phyloP scores from a whole-genome alignment of 495 filamentous ascomycete genomes.

The Daldinia childiae region DNA sequence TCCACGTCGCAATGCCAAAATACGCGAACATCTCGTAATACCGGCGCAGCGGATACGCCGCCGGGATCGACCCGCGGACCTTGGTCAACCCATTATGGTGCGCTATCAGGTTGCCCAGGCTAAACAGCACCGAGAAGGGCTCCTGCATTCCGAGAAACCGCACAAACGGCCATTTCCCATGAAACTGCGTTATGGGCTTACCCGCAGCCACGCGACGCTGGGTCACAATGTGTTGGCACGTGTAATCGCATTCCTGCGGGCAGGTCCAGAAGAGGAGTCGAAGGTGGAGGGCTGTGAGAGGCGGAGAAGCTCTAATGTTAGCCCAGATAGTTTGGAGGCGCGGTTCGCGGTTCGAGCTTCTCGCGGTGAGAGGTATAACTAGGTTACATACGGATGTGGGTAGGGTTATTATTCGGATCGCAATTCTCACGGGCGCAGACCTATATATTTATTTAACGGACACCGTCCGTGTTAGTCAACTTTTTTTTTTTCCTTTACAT shows the following conservation, averaged over 20 bases:
- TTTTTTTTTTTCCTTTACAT: not conserved
- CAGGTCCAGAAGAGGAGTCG: slow-evolving; percentile 82
- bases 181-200: slow-evolving; percentile 84
- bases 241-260: slow-evolving; percentile 95
- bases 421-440: slow-evolving; percentile 87
- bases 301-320: slow-evolving; percentile 10
- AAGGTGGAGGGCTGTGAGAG: slow-evolving; percentile 66
- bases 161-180: slow-evolving; percentile 99
- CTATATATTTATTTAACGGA: slow-evolving; percentile 55
- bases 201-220: slow-evolving; percentile 70
- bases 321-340: not conserved
- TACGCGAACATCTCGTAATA: slow-evolving; percentile 87
- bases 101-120: slow-evolving; percentile 86
- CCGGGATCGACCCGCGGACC: slow-evolving; percentile 73
- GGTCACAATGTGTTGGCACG: slow-evolving; percentile 95
- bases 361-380: not conserved
- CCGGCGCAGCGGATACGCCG: slow-evolving; percentile 74
- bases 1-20: slow-evolving; percentile 83
- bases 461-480: slow-evolving; percentile 22
- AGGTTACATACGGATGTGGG: slow-evolving; percentile 62
- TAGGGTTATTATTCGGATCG: slow-evolving; percentile 55
- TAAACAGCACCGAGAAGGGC: slow-evolving; percentile 92
- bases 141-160: slow-evolving; percentile 93
- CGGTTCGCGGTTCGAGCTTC: not conserved
- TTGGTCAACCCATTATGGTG: slow-evolving; percentile 80